Conservation (phyloP, 139 green algal species). For the Marvania coccoides region DNA sequence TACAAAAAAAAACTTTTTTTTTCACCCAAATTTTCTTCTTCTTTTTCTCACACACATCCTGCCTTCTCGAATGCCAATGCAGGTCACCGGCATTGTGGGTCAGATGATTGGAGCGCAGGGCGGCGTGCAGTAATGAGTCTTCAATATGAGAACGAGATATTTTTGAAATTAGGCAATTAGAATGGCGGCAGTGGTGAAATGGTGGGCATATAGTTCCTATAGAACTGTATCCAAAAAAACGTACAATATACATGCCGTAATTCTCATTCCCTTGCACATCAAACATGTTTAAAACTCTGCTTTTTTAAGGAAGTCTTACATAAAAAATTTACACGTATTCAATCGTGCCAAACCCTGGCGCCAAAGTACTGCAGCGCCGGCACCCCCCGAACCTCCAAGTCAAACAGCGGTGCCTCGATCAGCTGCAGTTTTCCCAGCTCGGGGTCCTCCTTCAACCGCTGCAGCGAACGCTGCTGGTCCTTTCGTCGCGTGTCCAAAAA, state of each 20-base stretch:
- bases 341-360: constrained; percentile 74
- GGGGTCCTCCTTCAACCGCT: constrained; percentile 59
- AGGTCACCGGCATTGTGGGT: constrained; percentile 46
- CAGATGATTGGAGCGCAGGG: constrained; percentile 34
- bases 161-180: too few relatives aligned
- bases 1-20: neutral
- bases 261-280: too few relatives aligned
- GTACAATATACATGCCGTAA: neutral
- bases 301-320: neutral
- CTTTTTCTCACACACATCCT: neutral
- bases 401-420: constrained; percentile 81
- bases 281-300: neutral
- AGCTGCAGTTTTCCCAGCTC: constrained; percentile 54
- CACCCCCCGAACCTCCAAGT: constrained; percentile 90
- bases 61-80: neutral
- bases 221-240: too few relatives aligned
- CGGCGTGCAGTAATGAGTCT: neutral
- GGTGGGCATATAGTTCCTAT: too few relatives aligned
- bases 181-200: too few relatives aligned
- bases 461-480: constrained; percentile 83
- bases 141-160: too few relatives aligned
- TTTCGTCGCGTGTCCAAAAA: constrained; percentile 54
- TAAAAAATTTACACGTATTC: neutral
- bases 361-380: constrained; percentile 93
- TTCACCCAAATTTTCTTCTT: neutral